Conservation (phyloP, 306 rosid genomes). For the Castanea mollissima region DNA sequence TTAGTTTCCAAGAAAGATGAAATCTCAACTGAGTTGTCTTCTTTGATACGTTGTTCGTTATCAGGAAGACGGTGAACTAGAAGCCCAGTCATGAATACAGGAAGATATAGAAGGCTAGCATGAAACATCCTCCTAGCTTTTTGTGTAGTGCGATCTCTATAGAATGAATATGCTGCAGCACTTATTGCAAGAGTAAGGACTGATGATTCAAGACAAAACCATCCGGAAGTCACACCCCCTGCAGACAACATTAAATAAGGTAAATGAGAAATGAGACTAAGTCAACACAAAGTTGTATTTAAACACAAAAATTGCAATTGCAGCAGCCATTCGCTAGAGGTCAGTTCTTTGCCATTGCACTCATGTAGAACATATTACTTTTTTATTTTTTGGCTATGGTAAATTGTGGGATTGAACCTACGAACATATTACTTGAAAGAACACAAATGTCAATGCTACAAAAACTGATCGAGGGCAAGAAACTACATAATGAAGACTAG, state of each 20-base stretch:
- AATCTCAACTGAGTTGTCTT: constrained; percentile 30
- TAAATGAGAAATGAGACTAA: background rate
- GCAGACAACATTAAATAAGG: constrained; percentile 34
- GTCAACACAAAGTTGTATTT: background rate
- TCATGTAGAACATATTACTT: no score
- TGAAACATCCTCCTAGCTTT: constrained; percentile 88
- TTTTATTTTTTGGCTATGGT: no score
- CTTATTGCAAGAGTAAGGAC: constrained; percentile 77
- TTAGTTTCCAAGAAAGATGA: constrained; percentile 23
- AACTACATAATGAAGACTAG: no score
- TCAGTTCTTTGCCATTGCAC: no score
- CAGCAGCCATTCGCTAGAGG: no score
- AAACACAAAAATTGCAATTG: background rate
- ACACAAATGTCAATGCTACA: no score
- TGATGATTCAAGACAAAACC: constrained; percentile 91
- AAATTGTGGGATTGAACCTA: no score
- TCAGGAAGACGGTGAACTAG: constrained; percentile 69
- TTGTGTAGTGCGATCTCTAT: constrained; percentile 60
- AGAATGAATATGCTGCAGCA: constrained; percentile 77
- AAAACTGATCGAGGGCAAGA: no score
- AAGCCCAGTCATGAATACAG: constrained; percentile 89
- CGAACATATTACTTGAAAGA: no score
- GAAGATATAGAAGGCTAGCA: constrained; percentile 94
- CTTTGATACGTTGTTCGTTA: constrained; percentile 34
- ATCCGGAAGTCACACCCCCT: constrained; percentile 90